These are phyloP conservation scores for Colletotrichum limetticola DNA, from an alignment of 2,329 filamentous ascomycete genomes.

Conservation along the genomic window DNA sequence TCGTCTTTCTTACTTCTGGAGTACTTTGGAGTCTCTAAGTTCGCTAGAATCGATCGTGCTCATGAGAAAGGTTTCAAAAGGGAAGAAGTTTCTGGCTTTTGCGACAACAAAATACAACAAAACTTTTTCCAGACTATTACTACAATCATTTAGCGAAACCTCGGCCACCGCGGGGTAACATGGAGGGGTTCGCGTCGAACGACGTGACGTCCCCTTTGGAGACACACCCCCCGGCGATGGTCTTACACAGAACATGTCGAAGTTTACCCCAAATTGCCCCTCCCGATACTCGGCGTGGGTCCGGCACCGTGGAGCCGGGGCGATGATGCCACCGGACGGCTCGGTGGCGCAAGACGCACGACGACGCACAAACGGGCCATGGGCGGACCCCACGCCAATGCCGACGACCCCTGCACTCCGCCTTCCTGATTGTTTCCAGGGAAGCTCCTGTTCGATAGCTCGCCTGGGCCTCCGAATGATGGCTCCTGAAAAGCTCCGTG, in stretches of 20 bases:
- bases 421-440: not conserved
- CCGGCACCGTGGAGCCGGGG: slow-evolving; percentile 31
- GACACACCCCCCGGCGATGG: slow-evolving; percentile 8
- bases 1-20: not conserved
- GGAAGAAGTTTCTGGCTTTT: not conserved
- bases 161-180: not conserved
- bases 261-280: slow-evolving; percentile 22
- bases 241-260: not conserved
- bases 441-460: slow-evolving; percentile 6
- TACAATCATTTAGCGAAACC: not conserved
- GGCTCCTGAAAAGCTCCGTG: not conserved
- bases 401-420: not conserved
- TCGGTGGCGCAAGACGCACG: slow-evolving; percentile 32
- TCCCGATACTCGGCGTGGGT: slow-evolving; percentile 35
- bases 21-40: not conserved
- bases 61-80: not conserved
- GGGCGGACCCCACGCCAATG: not conserved
- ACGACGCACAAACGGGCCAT: slow-evolving; percentile 13
- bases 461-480: not conserved
- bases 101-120: not conserved
- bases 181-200: not conserved
- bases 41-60: too few species aligned
- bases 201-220: not conserved
- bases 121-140: not conserved
- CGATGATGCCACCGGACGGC: slow-evolving; percentile 34